These are phyloP conservation scores for Hirsutella thompsonii DNA, from an alignment of 2,329 filamentous ascomycete species.

Conservation along the genomic window DNA sequence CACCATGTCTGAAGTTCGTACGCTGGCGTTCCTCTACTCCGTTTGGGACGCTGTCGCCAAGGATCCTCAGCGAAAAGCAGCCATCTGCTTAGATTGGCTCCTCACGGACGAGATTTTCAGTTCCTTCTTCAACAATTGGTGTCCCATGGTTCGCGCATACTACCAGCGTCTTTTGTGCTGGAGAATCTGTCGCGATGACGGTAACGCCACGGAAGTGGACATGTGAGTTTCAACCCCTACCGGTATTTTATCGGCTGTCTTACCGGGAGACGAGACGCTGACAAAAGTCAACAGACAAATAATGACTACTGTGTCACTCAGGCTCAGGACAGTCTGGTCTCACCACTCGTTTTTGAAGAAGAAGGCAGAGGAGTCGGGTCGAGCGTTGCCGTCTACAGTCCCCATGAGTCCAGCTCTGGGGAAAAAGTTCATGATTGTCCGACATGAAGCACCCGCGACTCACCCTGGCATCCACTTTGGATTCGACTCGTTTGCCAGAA, in stretches of 20 bases:
- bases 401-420: constrained; percentile 79
- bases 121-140: constrained; percentile 85
- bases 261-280: no score
- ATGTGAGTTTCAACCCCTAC: constrained; percentile 38
- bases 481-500: constrained; percentile 32
- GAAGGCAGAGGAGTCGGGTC: constrained; percentile 42
- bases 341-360: constrained; percentile 68
- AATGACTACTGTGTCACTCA: constrained; percentile 51
- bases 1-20: constrained; percentile 77
- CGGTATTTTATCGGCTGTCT: no score
- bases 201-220: constrained; percentile 50
- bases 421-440: constrained; percentile 77
- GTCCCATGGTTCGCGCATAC: constrained; percentile 86
- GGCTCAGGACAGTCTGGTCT: constrained; percentile 62
- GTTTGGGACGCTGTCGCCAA: constrained; percentile 63
- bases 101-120: constrained; percentile 64
- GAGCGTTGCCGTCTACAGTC: constrained; percentile 54
- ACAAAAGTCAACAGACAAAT: constrained; percentile 42
- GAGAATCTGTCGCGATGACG: constrained; percentile 69
- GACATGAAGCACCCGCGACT: constrained; percentile 49
- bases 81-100: constrained; percentile 62
- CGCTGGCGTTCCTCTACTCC: constrained; percentile 70
- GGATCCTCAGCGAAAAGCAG: constrained; percentile 53
- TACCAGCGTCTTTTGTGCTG: constrained; percentile 86
- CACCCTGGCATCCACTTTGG: constrained; percentile 35